Percentiles rank a stretch among this genome's conserved stretches.
phyloP scores from a whole-genome alignment of 2,329 filamentous ascomycete species.

The Talaromyces albobiverticillius region DNA sequence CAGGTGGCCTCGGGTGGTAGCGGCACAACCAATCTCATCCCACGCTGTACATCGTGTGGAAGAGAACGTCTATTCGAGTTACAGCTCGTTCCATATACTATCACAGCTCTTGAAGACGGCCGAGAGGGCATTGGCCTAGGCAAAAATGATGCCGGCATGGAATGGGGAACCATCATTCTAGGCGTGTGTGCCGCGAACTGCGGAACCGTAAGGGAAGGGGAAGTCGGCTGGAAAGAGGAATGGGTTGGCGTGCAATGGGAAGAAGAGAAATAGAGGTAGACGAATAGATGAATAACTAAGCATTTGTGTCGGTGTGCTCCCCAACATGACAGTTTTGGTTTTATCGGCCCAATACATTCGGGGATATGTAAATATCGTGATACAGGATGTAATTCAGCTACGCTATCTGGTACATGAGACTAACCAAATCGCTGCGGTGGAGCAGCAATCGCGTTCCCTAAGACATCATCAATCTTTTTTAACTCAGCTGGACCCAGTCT shows the following conservation, averaged over 20 bases:
- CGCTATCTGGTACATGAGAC: too few relatives aligned
- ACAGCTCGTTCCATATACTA: constrained; percentile 87
- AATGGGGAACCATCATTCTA: constrained; percentile 92
- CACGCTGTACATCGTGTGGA: constrained; percentile 74
- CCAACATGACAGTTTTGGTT: too few relatives aligned
- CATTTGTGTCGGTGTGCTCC: too few relatives aligned
- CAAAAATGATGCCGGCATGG: constrained; percentile 73
- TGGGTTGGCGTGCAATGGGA: constrained; percentile 99
- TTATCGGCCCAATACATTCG: too few relatives aligned
- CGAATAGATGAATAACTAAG: too few relatives aligned
- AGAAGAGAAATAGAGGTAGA: constrained; percentile 48
- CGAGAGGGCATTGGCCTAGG: constrained; percentile 61
- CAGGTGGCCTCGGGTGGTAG: not conserved
- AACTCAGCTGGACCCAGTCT: constrained; percentile 44
- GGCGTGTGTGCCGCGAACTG: constrained; percentile 83
- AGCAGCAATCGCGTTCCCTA: constrained; percentile 38
- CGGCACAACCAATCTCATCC: constrained; percentile 52
- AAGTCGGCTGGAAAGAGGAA: constrained; percentile 81
- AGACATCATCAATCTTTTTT: constrained; percentile 43
- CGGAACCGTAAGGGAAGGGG: constrained; percentile 58
- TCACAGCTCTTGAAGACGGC: constrained; percentile 77
- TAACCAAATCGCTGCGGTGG: constrained; percentile 31
- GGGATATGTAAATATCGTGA: too few relatives aligned
- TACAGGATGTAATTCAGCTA: too few relatives aligned
- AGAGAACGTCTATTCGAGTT: constrained; percentile 78